Evolutionary conservation across 441 rosid species (phyloP).

Genomic region (Cnidoscolus chayamansa): DNA sequence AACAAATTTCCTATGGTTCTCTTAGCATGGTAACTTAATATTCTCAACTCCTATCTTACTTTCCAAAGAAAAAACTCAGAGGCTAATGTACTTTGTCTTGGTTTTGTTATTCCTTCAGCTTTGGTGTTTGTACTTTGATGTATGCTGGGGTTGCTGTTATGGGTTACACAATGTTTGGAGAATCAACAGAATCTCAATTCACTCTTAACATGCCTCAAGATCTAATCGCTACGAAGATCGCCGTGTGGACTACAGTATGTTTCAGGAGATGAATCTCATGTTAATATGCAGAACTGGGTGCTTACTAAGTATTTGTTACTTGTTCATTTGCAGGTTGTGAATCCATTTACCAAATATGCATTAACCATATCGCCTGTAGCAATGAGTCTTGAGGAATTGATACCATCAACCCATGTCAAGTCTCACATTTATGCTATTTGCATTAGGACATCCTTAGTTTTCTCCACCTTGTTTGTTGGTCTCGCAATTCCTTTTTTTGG

Average conservation of each 20-base stretch:
- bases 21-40: slow-evolving; percentile 49
- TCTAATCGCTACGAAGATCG: slow-evolving; percentile 81
- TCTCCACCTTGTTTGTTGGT: slow-evolving; percentile 73
- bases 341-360: slow-evolving; percentile 95
- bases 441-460: slow-evolving; percentile 62
- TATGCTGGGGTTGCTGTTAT: slow-evolving; percentile 75
- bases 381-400: slow-evolving; percentile 84
- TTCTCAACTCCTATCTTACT: not conserved
- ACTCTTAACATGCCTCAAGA: slow-evolving; percentile 85
- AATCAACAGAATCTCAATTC: slow-evolving; percentile 62
- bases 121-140: slow-evolving; percentile 59
- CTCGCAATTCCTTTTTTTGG: slow-evolving; percentile 85
- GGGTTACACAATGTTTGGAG: slow-evolving; percentile 94
- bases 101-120: slow-evolving; percentile 39
- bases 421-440: slow-evolving; percentile 50
- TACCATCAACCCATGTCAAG: slow-evolving; percentile 52
- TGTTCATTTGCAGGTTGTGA: slow-evolving; percentile 64
- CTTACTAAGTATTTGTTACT: slow-evolving; percentile 5
- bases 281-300: not conserved
- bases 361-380: slow-evolving; percentile 88
- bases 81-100: not conserved
- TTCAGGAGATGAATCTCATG: not conserved
- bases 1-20: slow-evolving; percentile 66
- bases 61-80: too few relatives aligned
- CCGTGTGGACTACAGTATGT: slow-evolving; percentile 82